Evolutionary conservation across 2,329 filamentous ascomycete species (phyloP).

Genomic region (Epichloe amarillans): DNA sequence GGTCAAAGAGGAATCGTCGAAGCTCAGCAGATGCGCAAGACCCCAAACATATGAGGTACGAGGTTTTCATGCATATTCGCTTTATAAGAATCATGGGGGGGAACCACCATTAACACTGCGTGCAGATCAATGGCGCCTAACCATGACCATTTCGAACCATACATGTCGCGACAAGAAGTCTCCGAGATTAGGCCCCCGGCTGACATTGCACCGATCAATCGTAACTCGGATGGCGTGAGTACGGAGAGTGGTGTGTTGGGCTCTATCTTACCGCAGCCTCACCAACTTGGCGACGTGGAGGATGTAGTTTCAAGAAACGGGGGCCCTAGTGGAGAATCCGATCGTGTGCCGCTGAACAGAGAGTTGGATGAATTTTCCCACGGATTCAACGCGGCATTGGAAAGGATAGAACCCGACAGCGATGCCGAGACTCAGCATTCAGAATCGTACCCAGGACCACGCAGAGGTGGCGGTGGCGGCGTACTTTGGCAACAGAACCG

Average conservation of each 20-base stretch:
- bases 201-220: slow-evolving; percentile 4
- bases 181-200: slow-evolving; percentile 8
- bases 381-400: slow-evolving; percentile 27
- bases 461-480: slow-evolving; percentile 20
- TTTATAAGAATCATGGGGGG: background rate
- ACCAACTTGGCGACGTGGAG: background rate
- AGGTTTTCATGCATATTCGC: background rate
- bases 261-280: background rate
- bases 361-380: slow-evolving; percentile 32
- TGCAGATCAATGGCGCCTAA: slow-evolving; percentile 16
- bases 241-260: background rate
- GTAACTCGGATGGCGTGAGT: slow-evolving; percentile 5
- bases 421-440: slow-evolving; percentile 8
- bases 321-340: slow-evolving; percentile 16
- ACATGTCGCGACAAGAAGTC: slow-evolving; percentile 16
- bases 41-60: slow-evolving; percentile 30
- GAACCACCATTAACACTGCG: slow-evolving; percentile 9
- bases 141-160: slow-evolving; percentile 15
- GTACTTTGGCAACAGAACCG: slow-evolving; percentile 43
- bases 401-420: slow-evolving; percentile 21
- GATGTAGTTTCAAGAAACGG: slow-evolving; percentile 11
- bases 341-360: slow-evolving; percentile 27
- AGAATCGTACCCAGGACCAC: slow-evolving; percentile 11
- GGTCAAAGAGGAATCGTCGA: background rate
- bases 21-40: slow-evolving; percentile 10